Base-by-base conservation (phyloP, 1,139 yeast genomes). In the Geotrichum fermentans region DNA sequence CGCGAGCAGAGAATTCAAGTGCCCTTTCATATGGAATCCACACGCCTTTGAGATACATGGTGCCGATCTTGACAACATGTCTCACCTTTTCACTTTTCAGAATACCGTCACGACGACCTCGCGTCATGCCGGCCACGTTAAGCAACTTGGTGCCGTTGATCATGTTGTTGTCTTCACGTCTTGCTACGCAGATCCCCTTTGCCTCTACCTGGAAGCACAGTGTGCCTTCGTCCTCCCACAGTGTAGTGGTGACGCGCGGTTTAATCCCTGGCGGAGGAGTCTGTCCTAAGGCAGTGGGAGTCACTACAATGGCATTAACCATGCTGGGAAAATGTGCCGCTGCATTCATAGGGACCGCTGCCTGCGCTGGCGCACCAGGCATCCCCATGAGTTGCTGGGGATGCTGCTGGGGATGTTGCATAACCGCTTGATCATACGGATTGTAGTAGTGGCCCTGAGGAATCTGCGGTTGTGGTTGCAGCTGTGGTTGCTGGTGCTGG, bases 21-120 rank as follows among this genome's bases (percentile, higher is more conserved):
- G 97, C 97, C 48, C 97, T 74, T 58, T 89, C 96, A 66, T 88
- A 89, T 0, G 97, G 97, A 56, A 90, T 88, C 97, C 97, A 90
- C 40, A 89, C 97, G 48, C 97, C 97, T 69, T 90, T 90, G 61
- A 90, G 74, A 65, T 89, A 96, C 97, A 90, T 90, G 14, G 95
- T 85, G 10, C 97, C 97, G 57, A 89, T 87, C 68, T 90, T 90
- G 50, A 90, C 96, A 45, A 90, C 97, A 65, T 88, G 94, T 45
- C 97, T 74, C 35, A 82, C 79, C 64, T 87, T 86, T 66, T 90
- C 97, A 54, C 86, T 81, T 70, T 90, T 90, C 55, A 90, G 73
- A 55, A 92, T 84, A 11, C 97, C 97, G 68, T 90, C 98, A 56
- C 98, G 77, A 47, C 79, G 66, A 2, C 82, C 82, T 52, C 82